These are phyloP conservation scores for Syncephalastrum sp. DNA, from an alignment of 371 early-diverging fungal species.

Conservation along the genomic window DNA sequence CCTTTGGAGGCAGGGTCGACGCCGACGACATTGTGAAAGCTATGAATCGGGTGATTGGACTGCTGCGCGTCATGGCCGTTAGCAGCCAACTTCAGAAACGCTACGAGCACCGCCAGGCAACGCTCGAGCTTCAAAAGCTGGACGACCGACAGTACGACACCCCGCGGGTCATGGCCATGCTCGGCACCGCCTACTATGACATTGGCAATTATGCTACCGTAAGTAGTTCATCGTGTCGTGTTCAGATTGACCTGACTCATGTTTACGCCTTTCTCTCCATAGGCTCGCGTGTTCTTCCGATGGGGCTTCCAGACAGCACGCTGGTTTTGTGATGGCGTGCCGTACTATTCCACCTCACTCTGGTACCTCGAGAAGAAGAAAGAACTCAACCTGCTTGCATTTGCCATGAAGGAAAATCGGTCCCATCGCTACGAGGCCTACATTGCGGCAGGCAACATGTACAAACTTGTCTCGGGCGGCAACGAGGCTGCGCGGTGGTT, in stretches of 20 bases:
- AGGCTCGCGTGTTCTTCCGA: slow-evolving; percentile 37
- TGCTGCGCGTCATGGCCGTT: slow-evolving; percentile 28
- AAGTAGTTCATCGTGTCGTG: background rate
- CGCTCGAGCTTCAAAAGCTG: slow-evolving; percentile 29
- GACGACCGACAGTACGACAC: slow-evolving; percentile 45
- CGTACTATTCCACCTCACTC: slow-evolving; percentile 41
- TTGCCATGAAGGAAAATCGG: slow-evolving; percentile 33
- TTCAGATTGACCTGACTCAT: background rate
- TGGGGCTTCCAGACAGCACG: slow-evolving; percentile 34
- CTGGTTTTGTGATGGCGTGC: slow-evolving; percentile 43
- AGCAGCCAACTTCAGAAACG: slow-evolving; percentile 33
- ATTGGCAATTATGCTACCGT: slow-evolving; percentile 32
- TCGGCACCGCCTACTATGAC: slow-evolving; percentile 44
- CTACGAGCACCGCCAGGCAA: slow-evolving; percentile 29
- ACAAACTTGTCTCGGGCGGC: slow-evolving; percentile 24
- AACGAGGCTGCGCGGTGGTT: slow-evolving; percentile 41
- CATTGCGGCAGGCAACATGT: slow-evolving; percentile 47
- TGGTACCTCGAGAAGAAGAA: slow-evolving; percentile 39
- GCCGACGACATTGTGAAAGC: slow-evolving; percentile 14
- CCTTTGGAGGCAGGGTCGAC: background rate
- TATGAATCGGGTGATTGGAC: slow-evolving; percentile 33
- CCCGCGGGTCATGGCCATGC: slow-evolving; percentile 27
- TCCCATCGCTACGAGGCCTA: slow-evolving; percentile 39
- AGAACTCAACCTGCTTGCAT: slow-evolving; percentile 42
- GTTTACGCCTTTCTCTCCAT: background rate